Evolutionary conservation across 257 asterid species (phyloP), one percentile per base, ranked within the genome.

Genomic region (Galeopsis tetrahit): DNA sequence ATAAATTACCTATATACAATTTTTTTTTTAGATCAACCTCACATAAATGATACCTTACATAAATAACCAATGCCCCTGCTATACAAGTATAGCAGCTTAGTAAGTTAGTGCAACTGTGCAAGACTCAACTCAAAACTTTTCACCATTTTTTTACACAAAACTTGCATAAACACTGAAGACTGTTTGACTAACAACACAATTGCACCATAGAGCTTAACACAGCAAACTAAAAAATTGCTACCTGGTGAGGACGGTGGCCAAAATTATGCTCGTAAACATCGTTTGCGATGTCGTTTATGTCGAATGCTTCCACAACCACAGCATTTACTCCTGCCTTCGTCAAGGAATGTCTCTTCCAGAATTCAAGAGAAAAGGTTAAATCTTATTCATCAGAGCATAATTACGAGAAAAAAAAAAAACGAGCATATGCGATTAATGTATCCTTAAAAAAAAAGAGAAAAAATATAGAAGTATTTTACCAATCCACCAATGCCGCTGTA

Each of bases 401-500:
- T 49, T 2, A 10, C 55, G 15, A 1, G 28, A 1, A 42, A 48
- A 53, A 48, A 10, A 5, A 2, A 61, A 13, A 8, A 11, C 28
- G 65, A 17, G 44, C 35, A 44, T 5, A 38, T 10, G 2, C 31
- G 6, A 8, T 10, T 31, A 4, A 11, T 57, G 10, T 11, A 13
- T 58, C 7, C 4, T 1, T 14, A 8, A 36, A 9, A 35, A n/a
- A n/a, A n/a, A n/a, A n/a, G n/a, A 2, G 17, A 28, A 6, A 8
- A 8, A 65, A 21, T 13, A 5, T 3, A 4, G 44, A 62, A 39
- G 7, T 14, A 5, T 8, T 3, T 31, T 78, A 88, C 97, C 98
- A 93, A 78, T 72, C 98, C 98, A n/a, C 98, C 97, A 49, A 91
- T 87, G 46, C 98, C 98, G 78, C 98, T 93, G 88, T 89, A 93